phyloP scores from a whole-genome alignment of 441 rosid species.

The Populus hybrid region DNA sequence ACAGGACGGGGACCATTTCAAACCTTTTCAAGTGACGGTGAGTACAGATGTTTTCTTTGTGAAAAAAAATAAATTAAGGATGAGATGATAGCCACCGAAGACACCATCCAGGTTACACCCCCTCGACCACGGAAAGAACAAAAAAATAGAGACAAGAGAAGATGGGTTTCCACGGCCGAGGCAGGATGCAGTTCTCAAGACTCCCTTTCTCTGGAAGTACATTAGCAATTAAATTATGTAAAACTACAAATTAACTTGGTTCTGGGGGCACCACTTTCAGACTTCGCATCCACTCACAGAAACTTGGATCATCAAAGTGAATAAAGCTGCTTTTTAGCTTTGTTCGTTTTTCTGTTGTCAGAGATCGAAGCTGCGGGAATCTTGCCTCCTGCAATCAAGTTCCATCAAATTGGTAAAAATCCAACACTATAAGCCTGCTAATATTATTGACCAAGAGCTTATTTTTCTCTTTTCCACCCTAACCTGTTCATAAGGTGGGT shows the following conservation, averaged over 20 bases:
- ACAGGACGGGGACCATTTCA: constrained; percentile 2
- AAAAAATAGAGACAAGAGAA: neutral
- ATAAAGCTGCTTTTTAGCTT: constrained; percentile 82
- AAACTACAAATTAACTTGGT: constrained; percentile 44
- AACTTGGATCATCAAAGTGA: constrained; percentile 87
- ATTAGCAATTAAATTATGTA: constrained; percentile 9
- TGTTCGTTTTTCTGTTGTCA: constrained; percentile 61
- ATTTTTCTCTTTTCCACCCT: constrained; percentile 2
- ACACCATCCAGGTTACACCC: neutral
- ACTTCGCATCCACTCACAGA: constrained; percentile 87
- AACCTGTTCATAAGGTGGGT: constrained; percentile 97
- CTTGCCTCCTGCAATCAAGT: constrained; percentile 71
- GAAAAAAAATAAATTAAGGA: neutral
- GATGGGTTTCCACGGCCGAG: neutral
- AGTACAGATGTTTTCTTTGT: constrained; percentile 12
- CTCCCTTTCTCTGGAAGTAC: constrained; percentile 13
- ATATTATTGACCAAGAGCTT: neutral
- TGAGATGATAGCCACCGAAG: constrained; percentile 4
- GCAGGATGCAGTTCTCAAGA: constrained; percentile 14
- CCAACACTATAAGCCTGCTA: neutral
- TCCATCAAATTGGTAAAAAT: constrained; percentile 1
- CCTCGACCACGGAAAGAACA: neutral
- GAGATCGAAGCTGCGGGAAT: constrained; percentile 73
- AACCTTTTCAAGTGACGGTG: constrained; percentile 1
- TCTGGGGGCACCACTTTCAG: constrained; percentile 87